Percentiles rank a stretch among this genome's conserved stretches.
Evolutionary conservation across 768 basidiomycete species (phyloP).

Genomic region (Phaeolepiota aurea): DNA sequence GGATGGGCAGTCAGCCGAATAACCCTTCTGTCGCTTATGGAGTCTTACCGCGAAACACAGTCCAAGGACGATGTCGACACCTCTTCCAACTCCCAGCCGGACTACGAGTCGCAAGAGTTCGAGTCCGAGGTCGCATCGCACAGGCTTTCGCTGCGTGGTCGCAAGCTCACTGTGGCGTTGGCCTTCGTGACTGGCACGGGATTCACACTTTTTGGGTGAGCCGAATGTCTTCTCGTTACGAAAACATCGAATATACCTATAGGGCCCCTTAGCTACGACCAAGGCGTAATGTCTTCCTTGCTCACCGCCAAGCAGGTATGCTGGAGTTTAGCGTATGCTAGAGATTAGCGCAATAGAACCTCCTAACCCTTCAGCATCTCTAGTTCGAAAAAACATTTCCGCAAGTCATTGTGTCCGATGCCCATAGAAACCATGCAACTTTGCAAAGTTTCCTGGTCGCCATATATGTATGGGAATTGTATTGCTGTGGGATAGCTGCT

Average conservation of each 20-base stretch:
- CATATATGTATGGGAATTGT: slow-evolving; percentile 35
- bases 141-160: slow-evolving; percentile 29
- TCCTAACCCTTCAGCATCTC: not conserved
- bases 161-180: slow-evolving; percentile 34
- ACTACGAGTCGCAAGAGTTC: slow-evolving; percentile 16
- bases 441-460: slow-evolving; percentile 54
- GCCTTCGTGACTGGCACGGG: slow-evolving; percentile 53
- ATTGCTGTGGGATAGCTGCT: not conserved
- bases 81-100: not conserved
- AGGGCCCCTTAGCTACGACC: slow-evolving; percentile 43
- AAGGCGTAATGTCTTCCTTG: slow-evolving; percentile 64
- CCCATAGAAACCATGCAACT: slow-evolving; percentile 38
- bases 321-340: slow-evolving; percentile 1
- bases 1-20: too few species aligned
- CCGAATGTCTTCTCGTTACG: not conserved
- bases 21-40: not conserved
- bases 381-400: slow-evolving; percentile 55
- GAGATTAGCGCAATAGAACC: not conserved
- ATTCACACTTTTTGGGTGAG: slow-evolving; percentile 55
- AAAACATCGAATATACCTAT: not conserved
- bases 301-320: slow-evolving; percentile 44
- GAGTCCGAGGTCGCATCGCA: slow-evolving; percentile 24
- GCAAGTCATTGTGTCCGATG: slow-evolving; percentile 32
- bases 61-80: not conserved
- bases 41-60: too few species aligned